phyloP scores from a whole-genome alignment of 805 yeast species.

The Yarrowia sp. region DNA sequence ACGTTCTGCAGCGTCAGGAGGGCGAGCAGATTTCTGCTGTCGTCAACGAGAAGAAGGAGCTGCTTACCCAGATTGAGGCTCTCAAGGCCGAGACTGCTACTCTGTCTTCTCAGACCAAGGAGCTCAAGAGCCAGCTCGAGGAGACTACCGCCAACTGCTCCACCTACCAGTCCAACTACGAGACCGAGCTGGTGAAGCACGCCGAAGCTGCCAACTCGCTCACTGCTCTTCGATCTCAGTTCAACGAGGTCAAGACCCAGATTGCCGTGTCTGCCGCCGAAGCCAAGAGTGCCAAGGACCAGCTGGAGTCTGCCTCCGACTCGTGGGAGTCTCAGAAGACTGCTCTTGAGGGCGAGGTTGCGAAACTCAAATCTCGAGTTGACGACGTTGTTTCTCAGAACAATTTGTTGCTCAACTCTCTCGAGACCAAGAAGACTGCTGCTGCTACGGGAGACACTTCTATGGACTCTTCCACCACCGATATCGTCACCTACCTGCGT shows the following conservation, averaged over 20 bases:
- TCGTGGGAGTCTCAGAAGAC: constrained; percentile 57
- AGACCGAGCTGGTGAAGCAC: constrained; percentile 61
- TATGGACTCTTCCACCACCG: constrained; percentile 44
- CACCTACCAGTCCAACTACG: constrained; percentile 62
- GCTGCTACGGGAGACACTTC: constrained; percentile 37
- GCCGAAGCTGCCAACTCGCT: constrained; percentile 58
- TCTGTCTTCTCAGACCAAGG: constrained; percentile 44
- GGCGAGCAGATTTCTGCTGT: constrained; percentile 45
- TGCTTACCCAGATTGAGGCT: constrained; percentile 41
- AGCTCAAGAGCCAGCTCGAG: constrained; percentile 48
- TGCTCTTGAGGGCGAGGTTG: constrained; percentile 58
- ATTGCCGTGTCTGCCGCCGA: constrained; percentile 44
- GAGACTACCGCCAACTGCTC: constrained; percentile 54
- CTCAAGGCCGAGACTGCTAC: constrained; percentile 47
- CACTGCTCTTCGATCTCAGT: constrained; percentile 52
- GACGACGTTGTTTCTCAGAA: constrained; percentile 73
- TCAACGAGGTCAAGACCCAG: constrained; percentile 48
- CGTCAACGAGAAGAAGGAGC: constrained; percentile 43
- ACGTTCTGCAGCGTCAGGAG: constrained; percentile 39
- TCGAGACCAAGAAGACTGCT: constrained; percentile 54
- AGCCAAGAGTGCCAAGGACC: constrained; percentile 40
- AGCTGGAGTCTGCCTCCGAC: constrained; percentile 49
- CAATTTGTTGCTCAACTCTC: constrained; percentile 68
- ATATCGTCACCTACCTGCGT: constrained; percentile 67
- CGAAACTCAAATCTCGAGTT: constrained; percentile 55